A percentile compares a stretch with the other conserved stretches of the same genome.
Evolutionary conservation across 2,329 filamentous ascomycete genomes (phyloP).

Genomic region (Podosphaera fusca): DNA sequence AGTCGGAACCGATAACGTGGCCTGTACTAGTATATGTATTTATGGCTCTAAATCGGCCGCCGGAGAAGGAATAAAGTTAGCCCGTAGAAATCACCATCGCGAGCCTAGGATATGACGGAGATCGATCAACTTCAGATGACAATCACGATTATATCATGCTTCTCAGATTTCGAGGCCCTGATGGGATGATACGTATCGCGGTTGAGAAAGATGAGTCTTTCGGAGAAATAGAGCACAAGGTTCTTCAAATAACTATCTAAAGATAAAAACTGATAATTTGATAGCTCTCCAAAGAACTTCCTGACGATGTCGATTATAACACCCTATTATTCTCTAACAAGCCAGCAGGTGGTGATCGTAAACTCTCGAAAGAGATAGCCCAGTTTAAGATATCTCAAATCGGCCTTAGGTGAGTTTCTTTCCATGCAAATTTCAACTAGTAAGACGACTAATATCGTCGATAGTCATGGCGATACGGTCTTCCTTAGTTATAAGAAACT

Average conservation of each 20-base stretch:
- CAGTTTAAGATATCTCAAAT: constrained; percentile 32
- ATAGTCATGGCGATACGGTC: constrained; percentile 72
- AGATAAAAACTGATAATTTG: not conserved
- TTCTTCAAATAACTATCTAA: constrained; percentile 11
- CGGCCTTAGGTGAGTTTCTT: constrained; percentile 27
- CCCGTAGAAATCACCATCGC: not conserved
- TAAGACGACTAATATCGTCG: not conserved
- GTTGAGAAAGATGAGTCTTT: constrained; percentile 58
- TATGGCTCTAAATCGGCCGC: not conserved
- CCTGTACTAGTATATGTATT: not conserved
- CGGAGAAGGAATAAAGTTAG: not conserved
- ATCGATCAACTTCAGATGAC: not conserved
- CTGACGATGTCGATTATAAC: constrained; percentile 34
- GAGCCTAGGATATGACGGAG: not conserved
- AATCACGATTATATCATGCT: constrained; percentile 8
- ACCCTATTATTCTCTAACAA: constrained; percentile 39
- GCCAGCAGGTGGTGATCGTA: constrained; percentile 33
- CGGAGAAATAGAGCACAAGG: constrained; percentile 30
- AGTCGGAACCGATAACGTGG: not conserved
- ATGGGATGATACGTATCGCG: constrained; percentile 75
- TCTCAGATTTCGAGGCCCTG: constrained; percentile 41
- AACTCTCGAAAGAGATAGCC: constrained; percentile 33
- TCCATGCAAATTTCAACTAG: not conserved
- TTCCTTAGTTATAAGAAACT: constrained; percentile 60
- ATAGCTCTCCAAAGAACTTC: constrained; percentile 34